These are phyloP conservation scores for Endoconidiophora polonica DNA, from an alignment of 2,329 filamentous ascomycete species.

Conservation along the genomic window DNA sequence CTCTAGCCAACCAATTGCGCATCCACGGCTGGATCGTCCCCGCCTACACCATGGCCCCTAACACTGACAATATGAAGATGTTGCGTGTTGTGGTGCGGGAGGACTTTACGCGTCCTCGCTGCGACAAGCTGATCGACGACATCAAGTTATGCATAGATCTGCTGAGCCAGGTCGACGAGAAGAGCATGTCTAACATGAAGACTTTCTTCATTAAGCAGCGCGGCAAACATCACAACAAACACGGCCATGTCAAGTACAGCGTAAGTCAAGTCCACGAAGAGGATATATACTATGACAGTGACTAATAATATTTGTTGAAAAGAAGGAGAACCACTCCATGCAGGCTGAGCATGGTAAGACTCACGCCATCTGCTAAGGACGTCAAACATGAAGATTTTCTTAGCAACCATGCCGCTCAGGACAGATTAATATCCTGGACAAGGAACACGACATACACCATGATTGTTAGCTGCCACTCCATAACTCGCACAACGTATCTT, in stretches of 20 bases:
- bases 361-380: slow-evolving; percentile 58
- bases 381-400: background rate
- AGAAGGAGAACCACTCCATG: slow-evolving; percentile 69
- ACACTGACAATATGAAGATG: slow-evolving; percentile 73
- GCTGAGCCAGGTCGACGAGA: slow-evolving; percentile 57
- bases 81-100: slow-evolving; percentile 84
- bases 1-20: slow-evolving; percentile 69
- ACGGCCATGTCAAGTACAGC: slow-evolving; percentile 33
- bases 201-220: slow-evolving; percentile 43
- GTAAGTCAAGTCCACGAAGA: slow-evolving; percentile 21
- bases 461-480: too few relatives aligned
- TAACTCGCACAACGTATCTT: too few relatives aligned
- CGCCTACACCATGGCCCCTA: slow-evolving; percentile 91
- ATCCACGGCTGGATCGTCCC: slow-evolving; percentile 85
- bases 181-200: slow-evolving; percentile 51
- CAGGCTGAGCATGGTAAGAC: slow-evolving; percentile 87
- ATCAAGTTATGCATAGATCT: slow-evolving; percentile 60
- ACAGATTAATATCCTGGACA: background rate
- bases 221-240: slow-evolving; percentile 32
- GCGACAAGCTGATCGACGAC: slow-evolving; percentile 61
- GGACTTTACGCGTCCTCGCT: slow-evolving; percentile 71
- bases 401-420: background rate
- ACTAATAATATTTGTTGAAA: slow-evolving; percentile 11
- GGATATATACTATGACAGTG: background rate
- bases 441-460: too few relatives aligned